Base-by-base conservation (phyloP, 352 stramenopile species). In the Globisporangium barbulae region DNA sequence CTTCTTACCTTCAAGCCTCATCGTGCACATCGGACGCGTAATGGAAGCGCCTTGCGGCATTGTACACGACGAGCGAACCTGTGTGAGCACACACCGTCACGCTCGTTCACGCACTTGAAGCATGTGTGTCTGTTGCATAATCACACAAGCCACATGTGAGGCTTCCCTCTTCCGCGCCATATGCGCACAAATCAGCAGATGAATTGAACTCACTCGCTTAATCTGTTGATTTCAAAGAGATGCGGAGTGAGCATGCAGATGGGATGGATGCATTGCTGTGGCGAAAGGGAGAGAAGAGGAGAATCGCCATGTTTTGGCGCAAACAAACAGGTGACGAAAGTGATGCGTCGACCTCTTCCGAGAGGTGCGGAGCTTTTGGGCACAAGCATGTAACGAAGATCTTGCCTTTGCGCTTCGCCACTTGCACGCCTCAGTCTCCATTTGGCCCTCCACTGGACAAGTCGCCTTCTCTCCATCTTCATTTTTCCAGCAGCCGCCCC, bases 201-300 rank as follows among this genome's bases (percentile, higher is more conserved):
- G 17, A 48, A 22, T 10, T 22, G 15, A 47, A 8, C 7, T 50
- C 41, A 47, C 17, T 28, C 19, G 3, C 17, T 30, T 52, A n/a
- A 50, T 50, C 45, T 30, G 1, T 5, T 9, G 6, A 19, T 37
- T 30, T 5, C 4, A 19, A 62, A 53, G 57, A 63, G 59, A 64
- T 64, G 47, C 48, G 25, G 48, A 59, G 30, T 50, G 8, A 49
- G 33, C 59, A 28, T 28, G 25, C 25, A 64, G 59, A 57, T 64
- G 57, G 44, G 47, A 64, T 57, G 58, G 58, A 56, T 64, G 35
- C 45, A 50, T 3, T 22, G 5, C 8, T 25, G 39, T 25, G 37
- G 48, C 39, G 10, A 52, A 41, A 61, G 48, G 42, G 58, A 22
- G 47, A 64, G 44, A 37, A n/a, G 22, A 4, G 13, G 3, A 15